phyloP scores from a whole-genome alignment of 2,329 filamentous ascomycete species.

The Graphilbum sp. region DNA sequence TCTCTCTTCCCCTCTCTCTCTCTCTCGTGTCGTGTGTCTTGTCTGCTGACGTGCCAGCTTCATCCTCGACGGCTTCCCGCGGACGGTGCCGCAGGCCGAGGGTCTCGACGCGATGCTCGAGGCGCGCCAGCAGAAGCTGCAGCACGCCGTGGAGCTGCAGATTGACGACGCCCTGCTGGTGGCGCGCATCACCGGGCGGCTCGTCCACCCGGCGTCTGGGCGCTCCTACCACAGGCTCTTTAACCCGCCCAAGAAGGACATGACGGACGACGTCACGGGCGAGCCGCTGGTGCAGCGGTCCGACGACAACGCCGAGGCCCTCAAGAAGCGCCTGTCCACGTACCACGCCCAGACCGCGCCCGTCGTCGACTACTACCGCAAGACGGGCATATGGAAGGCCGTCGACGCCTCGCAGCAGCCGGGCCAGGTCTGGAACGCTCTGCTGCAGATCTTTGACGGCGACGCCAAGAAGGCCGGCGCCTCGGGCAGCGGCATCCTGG shows the following conservation, averaged over 20 bases:
- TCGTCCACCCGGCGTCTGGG: constrained; percentile 89
- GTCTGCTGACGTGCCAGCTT: constrained; percentile 51
- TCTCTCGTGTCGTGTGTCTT: too few species aligned
- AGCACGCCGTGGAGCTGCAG: constrained; percentile 91
- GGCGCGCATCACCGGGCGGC: constrained; percentile 86
- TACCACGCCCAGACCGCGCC: constrained; percentile 91
- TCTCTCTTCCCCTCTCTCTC: not conserved
- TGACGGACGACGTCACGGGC: constrained; percentile 94
- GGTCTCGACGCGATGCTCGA: constrained; percentile 84
- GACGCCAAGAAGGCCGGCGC: constrained; percentile 31
- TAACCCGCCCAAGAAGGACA: constrained; percentile 86
- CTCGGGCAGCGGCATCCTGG: constrained; percentile 24
- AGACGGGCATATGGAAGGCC: constrained; percentile 90
- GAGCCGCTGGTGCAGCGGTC: constrained; percentile 92
- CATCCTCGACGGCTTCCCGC: constrained; percentile 96
- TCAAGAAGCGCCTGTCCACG: constrained; percentile 85
- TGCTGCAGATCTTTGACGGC: constrained; percentile 69
- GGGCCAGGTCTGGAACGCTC: constrained; percentile 84
- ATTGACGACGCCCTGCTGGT: constrained; percentile 92
- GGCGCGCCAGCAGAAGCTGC: constrained; percentile 63
- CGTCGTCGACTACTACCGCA: constrained; percentile 92
- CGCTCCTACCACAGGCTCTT: constrained; percentile 97
- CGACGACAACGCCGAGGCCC: constrained; percentile 89
- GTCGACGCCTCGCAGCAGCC: constrained; percentile 95
- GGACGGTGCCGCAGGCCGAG: constrained; percentile 89